phyloP scores from a whole-genome alignment of 2,329 filamentous ascomycete species.

The Didymella sp. region DNA sequence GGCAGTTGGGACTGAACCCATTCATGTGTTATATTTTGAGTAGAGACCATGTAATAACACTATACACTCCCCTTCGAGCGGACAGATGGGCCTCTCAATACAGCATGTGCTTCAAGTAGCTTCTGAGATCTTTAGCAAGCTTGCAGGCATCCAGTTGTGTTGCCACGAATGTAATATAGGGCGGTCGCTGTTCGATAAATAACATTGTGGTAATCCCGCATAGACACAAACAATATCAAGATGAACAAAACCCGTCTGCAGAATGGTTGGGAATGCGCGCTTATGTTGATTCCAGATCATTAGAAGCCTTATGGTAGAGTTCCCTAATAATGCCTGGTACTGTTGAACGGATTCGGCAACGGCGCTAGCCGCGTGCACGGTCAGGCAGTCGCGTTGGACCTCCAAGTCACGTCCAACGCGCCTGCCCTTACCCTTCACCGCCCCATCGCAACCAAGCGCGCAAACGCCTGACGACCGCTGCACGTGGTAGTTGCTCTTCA shows the following conservation, averaged over 20 bases:
- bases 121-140: background rate
- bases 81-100: background rate
- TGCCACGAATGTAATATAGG: slow-evolving; percentile 9
- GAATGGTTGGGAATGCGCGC: too few species aligned
- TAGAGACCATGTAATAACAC: slow-evolving; percentile 9
- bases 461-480: slow-evolving; percentile 24
- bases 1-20: slow-evolving; percentile 33
- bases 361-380: slow-evolving; percentile 28
- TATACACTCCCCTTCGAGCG: background rate
- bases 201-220: slow-evolving; percentile 1
- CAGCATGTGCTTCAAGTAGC: background rate
- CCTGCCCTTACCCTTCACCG: slow-evolving; percentile 36
- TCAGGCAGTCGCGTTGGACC: slow-evolving; percentile 28
- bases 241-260: background rate
- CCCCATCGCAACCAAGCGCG: slow-evolving; percentile 32
- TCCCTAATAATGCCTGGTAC: background rate
- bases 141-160: background rate
- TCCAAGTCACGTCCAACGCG: slow-evolving; percentile 36
- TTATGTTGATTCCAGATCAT: background rate
- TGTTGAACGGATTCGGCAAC: background rate
- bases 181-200: background rate
- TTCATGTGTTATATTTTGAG: background rate
- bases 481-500: slow-evolving; percentile 24
- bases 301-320: background rate
- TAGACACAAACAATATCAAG: background rate